Base-by-base conservation (phyloP, 805 yeast genomes). In the Komagataella populi region DNA sequence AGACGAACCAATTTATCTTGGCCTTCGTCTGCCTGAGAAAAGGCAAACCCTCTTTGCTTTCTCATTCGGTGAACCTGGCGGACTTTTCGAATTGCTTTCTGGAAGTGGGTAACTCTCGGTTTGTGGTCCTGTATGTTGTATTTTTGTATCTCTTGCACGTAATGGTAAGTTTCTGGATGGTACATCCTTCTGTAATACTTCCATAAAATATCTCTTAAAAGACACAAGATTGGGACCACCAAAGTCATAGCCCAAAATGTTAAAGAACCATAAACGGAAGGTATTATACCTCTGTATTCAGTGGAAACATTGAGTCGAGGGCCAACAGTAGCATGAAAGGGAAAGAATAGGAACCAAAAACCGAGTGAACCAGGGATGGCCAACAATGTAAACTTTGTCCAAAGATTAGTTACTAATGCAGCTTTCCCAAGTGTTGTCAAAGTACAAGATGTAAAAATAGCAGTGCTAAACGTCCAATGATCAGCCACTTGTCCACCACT, bases 1-100 rank as follows among this genome's bases (percentile, higher is more conserved):
- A 95, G 87, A 60, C 98, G 78, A 49, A 93, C 84, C 54, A 93
- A 78, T 62, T 83, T 82, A 57, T 89, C 96, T 68, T 90, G 96
- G 44, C 95, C 95, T 63, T 87, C 96, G 56, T 88, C 96, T 48
- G 86, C 89, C 66, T 93, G 98, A 6, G 97, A 89, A 61, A 93
- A 93, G 1, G 99, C 99, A 73, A 87, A 93, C 5, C 99, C 99
- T 68, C 98, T 82, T 69, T 93, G 99, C 62, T 93, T 93, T 64
- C 95, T 86, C 87, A 93, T 91, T 66, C 99, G 78, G 66, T 91
- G 96, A 44, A 93, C 98, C 67, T 95, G 99, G 67, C 99, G 83
- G 22, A 93, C 98, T 63, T 89, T 93, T 62, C 98, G 77, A 52
- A 93, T 93, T 5, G 98, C 97, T 65, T 85, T 89, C 67, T 93